These are phyloP conservation scores for Geotrichum macrosporum DNA, from an alignment of 1,139 yeast species.

Conservation along the genomic window DNA sequence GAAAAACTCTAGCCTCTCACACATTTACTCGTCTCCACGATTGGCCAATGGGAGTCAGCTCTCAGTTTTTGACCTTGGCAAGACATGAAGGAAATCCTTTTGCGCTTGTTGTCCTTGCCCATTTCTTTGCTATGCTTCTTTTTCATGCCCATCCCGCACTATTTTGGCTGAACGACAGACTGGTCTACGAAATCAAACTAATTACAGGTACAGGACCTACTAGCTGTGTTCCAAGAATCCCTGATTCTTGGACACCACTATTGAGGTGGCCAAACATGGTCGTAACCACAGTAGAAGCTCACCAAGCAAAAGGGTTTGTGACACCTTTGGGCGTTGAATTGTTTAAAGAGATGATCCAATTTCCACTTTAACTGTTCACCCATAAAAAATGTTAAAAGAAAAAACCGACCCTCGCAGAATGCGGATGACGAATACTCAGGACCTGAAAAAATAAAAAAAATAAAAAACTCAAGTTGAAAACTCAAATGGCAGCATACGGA, in stretches of 20 bases:
- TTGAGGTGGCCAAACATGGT: slow-evolving; percentile 16
- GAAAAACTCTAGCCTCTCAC: not conserved
- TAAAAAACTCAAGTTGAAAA: too few relatives aligned
- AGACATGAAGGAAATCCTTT: slow-evolving; percentile 12
- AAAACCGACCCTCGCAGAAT: too few relatives aligned
- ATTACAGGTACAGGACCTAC: not conserved
- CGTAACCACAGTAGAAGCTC: slow-evolving; percentile 6
- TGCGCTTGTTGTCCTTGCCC: slow-evolving; percentile 13
- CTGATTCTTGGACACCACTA: slow-evolving; percentile 4
- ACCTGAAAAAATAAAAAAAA: too few relatives aligned
- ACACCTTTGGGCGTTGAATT: slow-evolving; percentile 10
- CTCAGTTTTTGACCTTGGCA: slow-evolving; percentile 3
- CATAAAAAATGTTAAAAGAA: too few relatives aligned
- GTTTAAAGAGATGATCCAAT: slow-evolving; percentile 15
- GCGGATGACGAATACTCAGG: too few relatives aligned
- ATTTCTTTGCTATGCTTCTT: slow-evolving; percentile 10
- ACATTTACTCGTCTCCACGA: slow-evolving; percentile 8
- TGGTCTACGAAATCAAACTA: slow-evolving; percentile 4
- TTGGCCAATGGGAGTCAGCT: slow-evolving; percentile 11
- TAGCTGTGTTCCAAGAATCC: not conserved
- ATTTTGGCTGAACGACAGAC: slow-evolving; percentile 15
- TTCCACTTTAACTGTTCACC: too few relatives aligned
- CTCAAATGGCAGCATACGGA: too few relatives aligned
- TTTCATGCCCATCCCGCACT: slow-evolving; percentile 6
- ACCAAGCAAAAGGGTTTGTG: slow-evolving; percentile 2